phyloP scores from a whole-genome alignment of 306 rosid species.

The Pueraria montana region DNA sequence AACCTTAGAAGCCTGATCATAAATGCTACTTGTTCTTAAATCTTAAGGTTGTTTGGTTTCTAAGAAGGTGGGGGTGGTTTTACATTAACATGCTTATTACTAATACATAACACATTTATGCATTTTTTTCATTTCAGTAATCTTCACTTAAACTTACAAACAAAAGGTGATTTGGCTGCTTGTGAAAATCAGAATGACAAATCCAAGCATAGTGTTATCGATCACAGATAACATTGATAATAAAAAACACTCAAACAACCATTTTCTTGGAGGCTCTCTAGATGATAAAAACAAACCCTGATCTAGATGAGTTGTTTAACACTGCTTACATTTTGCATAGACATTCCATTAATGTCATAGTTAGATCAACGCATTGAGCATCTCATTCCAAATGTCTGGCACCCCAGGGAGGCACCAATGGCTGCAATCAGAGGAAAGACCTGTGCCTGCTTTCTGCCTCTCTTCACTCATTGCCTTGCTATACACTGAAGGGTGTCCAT shows the following conservation, averaged over 20 bases:
- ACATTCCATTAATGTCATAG: conserved; percentile 25
- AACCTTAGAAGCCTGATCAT: conserved; percentile 1
- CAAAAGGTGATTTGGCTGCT: conserved; percentile 37
- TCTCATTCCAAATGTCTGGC: conserved; percentile 96
- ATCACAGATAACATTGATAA: conserved; percentile 43
- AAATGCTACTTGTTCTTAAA: conserved; percentile 11
- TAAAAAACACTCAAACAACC: conserved; percentile 40
- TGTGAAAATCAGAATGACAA: conserved; percentile 37
- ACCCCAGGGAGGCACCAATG: conserved; percentile 99
- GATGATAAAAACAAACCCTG: conserved; percentile 46
- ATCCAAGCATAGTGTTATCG: conserved; percentile 44
- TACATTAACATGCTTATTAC: not conserved
- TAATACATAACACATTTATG: not conserved
- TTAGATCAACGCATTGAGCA: conserved; percentile 79
- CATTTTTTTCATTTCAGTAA: not conserved
- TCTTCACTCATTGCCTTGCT: conserved; percentile 65
- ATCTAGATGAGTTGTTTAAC: conserved; percentile 48
- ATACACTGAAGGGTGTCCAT: conserved; percentile 94
- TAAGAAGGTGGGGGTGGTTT: not conserved
- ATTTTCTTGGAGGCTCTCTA: conserved; percentile 41
- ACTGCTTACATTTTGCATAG: conserved; percentile 48
- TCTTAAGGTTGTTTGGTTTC: conserved; percentile 21
- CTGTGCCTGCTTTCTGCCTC: conserved; percentile 62
- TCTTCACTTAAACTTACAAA: conserved; percentile 6
- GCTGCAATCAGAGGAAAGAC: conserved; percentile 92